Evolutionary conservation across 768 basidiomycete species (phyloP).

Genomic region (Flagelloscypha sp.): DNA sequence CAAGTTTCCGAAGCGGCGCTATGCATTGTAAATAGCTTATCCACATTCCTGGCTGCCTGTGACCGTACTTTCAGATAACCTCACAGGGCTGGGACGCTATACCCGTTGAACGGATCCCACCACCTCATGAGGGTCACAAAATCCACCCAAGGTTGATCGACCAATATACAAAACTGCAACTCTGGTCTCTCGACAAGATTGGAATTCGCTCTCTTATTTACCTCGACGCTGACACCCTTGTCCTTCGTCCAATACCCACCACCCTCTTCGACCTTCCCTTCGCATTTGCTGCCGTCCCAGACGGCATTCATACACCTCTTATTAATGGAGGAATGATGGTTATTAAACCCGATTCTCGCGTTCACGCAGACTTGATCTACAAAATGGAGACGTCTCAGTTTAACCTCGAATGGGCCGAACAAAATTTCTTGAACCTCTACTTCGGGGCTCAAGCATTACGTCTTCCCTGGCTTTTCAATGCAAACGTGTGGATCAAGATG

Average conservation of each 20-base stretch:
- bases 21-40: too few species aligned
- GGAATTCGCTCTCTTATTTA: slow-evolving; percentile 22
- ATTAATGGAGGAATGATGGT: too few species aligned
- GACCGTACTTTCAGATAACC: too few species aligned
- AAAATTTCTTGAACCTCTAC: slow-evolving; percentile 33
- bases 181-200: slow-evolving; percentile 23
- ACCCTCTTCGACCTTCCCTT: slow-evolving; percentile 25
- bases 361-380: too few species aligned
- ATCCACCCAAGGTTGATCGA: slow-evolving; percentile 22
- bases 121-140: slow-evolving; percentile 20
- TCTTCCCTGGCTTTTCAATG: slow-evolving; percentile 34
- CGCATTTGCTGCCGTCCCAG: slow-evolving; percentile 25
- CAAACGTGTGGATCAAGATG: slow-evolving; percentile 30
- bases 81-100: slow-evolving; percentile 22
- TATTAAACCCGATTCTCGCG: too few species aligned
- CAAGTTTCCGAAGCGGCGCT: slow-evolving; percentile 20
- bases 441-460: slow-evolving; percentile 25
- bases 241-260: slow-evolving; percentile 22
- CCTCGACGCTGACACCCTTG: slow-evolving; percentile 27
- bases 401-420: slow-evolving; percentile 27
- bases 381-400: slow-evolving; percentile 21
- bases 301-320: too few species aligned
- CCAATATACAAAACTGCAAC: slow-evolving; percentile 27
- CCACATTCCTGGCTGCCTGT: too few species aligned
- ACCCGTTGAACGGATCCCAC: slow-evolving; percentile 21